Evolutionary conservation across 1,139 yeast genomes (phyloP).

Genomic region (Casaregolazyma lundiana): DNA sequence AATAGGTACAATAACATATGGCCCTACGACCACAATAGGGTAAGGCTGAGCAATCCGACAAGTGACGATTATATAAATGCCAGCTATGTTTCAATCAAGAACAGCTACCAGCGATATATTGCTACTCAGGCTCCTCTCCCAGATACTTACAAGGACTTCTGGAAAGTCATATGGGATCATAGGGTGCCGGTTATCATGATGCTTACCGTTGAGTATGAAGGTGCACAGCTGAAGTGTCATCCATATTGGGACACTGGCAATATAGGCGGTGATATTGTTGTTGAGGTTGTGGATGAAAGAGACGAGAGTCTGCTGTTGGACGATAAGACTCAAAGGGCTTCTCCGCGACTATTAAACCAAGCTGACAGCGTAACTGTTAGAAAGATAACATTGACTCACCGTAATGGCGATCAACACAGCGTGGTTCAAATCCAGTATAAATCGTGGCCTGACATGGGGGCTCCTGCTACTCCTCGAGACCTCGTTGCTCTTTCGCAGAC

Average conservation of each 20-base stretch:
- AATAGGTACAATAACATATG: conserved; percentile 78
- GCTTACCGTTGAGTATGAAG: conserved; percentile 55
- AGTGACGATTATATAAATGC: conserved; percentile 57
- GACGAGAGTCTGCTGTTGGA: conserved; percentile 12
- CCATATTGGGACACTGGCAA: conserved; percentile 46
- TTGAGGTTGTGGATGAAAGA: conserved; percentile 19
- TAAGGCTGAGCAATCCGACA: conserved; percentile 30
- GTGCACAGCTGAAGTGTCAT: conserved; percentile 52
- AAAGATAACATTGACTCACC: conserved; percentile 16
- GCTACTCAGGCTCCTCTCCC: conserved; percentile 87
- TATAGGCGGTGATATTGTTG: conserved; percentile 26
- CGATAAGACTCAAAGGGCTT: neutral
- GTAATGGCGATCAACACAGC: conserved; percentile 14
- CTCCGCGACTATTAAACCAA: neutral
- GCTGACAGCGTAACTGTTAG: conserved; percentile 22
- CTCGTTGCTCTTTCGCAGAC: conserved; percentile 49
- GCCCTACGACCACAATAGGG: conserved; percentile 80
- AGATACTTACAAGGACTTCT: conserved; percentile 72
- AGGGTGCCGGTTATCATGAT: conserved; percentile 62
- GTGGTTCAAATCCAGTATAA: conserved; percentile 67
- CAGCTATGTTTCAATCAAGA: conserved; percentile 42
- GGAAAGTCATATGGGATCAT: conserved; percentile 68
- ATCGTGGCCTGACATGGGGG: conserved; percentile 81
- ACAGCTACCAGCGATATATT: conserved; percentile 45
- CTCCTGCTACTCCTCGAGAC: conserved; percentile 51